Base-by-base conservation (phyloP, 202 grass and related monocot species). In the Musa balbisiana region DNA sequence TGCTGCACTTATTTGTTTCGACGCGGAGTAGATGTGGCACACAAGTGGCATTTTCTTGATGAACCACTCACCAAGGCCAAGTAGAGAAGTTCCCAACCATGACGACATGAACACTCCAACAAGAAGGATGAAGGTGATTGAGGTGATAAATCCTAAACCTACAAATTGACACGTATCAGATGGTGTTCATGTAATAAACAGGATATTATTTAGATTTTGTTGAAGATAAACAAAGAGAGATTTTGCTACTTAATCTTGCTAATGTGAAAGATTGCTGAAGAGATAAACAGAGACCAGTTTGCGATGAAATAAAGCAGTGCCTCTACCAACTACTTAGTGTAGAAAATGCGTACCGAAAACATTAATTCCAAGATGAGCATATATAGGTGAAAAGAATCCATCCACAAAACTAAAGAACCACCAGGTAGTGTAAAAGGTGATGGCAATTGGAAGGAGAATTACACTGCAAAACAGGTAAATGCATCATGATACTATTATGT, bases 11-110 rank as follows among this genome's bases (percentile, higher is more conserved):
- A 94, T 91, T 12, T 94, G 88, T 77, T 91, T 94, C 17, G 91
- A 94, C 5, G 91, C 86, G 1, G 91, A 84, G 72, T 94, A 91
- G 50, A 91, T 87, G 52, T 84, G 88, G 11, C 91, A 73, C 49
- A 94, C 88, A 4, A 91, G 79, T 11, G 88, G 88, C 88, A 87
- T 94, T 78, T 84, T 90, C 83, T 93, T 90, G 67, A 90, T 90
- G 75, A 78, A 84, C 56, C 87, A 81, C 67, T 94, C 91, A 0
- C 91, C 91, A 1, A 91, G 85, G 24, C 88, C 82, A 16, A 91
- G 91, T 73, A 88, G 79, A n/a, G 85, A 90, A 58, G 88, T 65
- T 1, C 91, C 88, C 10, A 90, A 67, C 88, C 85, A 90, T 12
- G 85, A 94, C 15, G 88, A 90, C 78, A 90, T 88, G 69, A 90